Evolutionary conservation across 345 rosid genomes (phyloP).

Genomic region (Eucalyptus regnans): DNA sequence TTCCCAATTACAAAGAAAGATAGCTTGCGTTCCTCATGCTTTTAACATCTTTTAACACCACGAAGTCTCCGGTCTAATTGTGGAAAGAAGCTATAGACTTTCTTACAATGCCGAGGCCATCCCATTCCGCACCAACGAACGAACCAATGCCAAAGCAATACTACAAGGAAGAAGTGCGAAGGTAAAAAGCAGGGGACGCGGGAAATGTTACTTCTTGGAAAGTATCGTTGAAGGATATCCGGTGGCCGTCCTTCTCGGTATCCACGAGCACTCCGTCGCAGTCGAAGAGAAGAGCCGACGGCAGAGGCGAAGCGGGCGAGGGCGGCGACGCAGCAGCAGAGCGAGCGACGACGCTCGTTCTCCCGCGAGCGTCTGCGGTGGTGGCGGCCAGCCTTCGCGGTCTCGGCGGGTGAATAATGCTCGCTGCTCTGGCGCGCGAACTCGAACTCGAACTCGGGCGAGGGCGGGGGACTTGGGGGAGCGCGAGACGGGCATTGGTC

Average conservation of each 20-base stretch:
- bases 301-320: slow-evolving; percentile 41
- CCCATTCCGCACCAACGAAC: neutral
- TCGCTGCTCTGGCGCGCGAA: neutral
- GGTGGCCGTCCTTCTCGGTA: slow-evolving; percentile 91
- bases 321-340: slow-evolving; percentile 30
- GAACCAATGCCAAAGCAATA: neutral
- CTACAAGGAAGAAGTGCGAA: neutral
- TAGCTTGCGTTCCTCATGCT: neutral
- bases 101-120: neutral
- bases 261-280: slow-evolving; percentile 98
- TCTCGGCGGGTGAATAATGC: neutral
- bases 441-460: neutral
- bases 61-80: neutral
- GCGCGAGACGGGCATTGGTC: neutral
- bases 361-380: neutral
- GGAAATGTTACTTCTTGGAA: slow-evolving; percentile 49
- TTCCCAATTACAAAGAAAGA: neutral
- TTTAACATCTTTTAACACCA: neutral
- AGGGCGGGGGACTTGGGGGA: neutral
- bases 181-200: neutral
- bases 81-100: neutral
- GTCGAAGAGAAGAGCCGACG: slow-evolving; percentile 76
- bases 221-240: slow-evolving; percentile 92
- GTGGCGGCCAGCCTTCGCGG: neutral
- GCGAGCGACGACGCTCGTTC: slow-evolving; percentile 18